phyloP scores from a whole-genome alignment of 176 grass and related monocot species.

The Luzula sylvatica region DNA sequence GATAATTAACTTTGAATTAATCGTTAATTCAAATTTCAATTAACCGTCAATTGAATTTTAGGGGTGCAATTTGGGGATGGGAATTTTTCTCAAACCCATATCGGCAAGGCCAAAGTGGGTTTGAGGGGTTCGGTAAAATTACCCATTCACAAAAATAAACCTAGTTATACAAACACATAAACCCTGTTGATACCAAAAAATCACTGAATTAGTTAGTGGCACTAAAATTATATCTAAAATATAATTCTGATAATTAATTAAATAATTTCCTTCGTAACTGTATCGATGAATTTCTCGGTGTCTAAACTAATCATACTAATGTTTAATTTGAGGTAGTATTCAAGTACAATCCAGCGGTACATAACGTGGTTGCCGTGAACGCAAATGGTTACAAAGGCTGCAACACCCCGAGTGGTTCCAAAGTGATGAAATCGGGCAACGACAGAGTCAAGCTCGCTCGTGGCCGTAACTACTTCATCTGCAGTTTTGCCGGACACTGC shows the following conservation, averaged over 20 bases:
- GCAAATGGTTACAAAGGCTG: conserved; percentile 38
- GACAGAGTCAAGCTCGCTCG: conserved; percentile 35
- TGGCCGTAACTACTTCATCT: conserved; percentile 64
- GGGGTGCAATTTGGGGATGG: no score
- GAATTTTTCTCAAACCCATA: no score
- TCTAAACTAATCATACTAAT: not conserved
- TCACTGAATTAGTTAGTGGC: no score
- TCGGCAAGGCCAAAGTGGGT: no score
- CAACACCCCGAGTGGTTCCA: conserved; percentile 10
- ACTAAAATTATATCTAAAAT: not conserved
- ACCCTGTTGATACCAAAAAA: no score
- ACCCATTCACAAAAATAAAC: no score
- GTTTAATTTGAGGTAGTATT: conserved; percentile 25
- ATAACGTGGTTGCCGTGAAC: conserved; percentile 51
- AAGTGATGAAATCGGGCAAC: conserved; percentile 7
- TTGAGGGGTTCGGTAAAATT: no score
- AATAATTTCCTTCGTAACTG: not conserved
- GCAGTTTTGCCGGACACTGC: conserved; percentile 56
- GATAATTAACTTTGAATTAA: no score
- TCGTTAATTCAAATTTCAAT: no score
- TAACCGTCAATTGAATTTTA: no score
- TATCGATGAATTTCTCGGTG: not conserved
- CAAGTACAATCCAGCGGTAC: conserved; percentile 37
- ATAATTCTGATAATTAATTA: not conserved
- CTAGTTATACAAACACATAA: no score